Evolutionary conservation across 495 filamentous ascomycete genomes (phyloP).

Genomic region (Zalerion maritima): DNA sequence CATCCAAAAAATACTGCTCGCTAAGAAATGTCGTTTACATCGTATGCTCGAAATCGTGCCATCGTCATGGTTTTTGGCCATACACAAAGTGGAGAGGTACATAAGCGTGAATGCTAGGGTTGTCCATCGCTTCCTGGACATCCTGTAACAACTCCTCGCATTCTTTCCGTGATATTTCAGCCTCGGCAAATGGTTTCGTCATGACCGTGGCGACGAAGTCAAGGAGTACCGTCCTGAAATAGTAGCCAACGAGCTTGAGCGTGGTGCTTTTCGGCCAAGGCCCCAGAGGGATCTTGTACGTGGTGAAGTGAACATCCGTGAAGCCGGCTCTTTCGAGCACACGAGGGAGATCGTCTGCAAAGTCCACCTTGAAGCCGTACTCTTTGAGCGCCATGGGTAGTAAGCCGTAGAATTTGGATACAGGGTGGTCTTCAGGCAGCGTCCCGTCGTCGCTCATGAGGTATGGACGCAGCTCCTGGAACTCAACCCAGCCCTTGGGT

Average conservation of each 20-base stretch:
- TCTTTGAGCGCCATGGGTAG: slow-evolving; percentile 12
- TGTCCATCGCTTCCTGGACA: slow-evolving; percentile 14
- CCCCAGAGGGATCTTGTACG: slow-evolving; percentile 45
- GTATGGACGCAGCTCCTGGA: slow-evolving; percentile 38
- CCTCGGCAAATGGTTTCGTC: slow-evolving; percentile 34
- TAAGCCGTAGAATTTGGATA: slow-evolving; percentile 24
- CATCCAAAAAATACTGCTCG: too few relatives aligned
- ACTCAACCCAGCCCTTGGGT: slow-evolving; percentile 50
- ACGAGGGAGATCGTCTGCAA: slow-evolving; percentile 22
- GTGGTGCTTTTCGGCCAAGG: slow-evolving; percentile 43
- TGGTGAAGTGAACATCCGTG: slow-evolving; percentile 32
- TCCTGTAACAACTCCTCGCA: slow-evolving; percentile 17
- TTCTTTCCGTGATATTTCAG: slow-evolving; percentile 20
- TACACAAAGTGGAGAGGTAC: slow-evolving; percentile 27
- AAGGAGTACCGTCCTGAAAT: slow-evolving; percentile 32
- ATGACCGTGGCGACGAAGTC: slow-evolving; percentile 41
- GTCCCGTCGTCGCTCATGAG: slow-evolving; percentile 38
- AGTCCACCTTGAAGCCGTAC: slow-evolving; percentile 28
- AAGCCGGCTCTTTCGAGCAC: slow-evolving; percentile 32
- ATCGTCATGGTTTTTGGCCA: slow-evolving; percentile 24
- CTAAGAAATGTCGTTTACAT: too few relatives aligned
- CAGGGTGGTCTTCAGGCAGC: slow-evolving; percentile 28
- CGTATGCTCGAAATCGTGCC: too few relatives aligned
- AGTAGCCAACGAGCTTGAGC: slow-evolving; percentile 42
- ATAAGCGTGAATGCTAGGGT: slow-evolving; percentile 24